Base-by-base conservation (phyloP, 768 basidiomycete genomes). In the Candolleomyces efflorescens region DNA sequence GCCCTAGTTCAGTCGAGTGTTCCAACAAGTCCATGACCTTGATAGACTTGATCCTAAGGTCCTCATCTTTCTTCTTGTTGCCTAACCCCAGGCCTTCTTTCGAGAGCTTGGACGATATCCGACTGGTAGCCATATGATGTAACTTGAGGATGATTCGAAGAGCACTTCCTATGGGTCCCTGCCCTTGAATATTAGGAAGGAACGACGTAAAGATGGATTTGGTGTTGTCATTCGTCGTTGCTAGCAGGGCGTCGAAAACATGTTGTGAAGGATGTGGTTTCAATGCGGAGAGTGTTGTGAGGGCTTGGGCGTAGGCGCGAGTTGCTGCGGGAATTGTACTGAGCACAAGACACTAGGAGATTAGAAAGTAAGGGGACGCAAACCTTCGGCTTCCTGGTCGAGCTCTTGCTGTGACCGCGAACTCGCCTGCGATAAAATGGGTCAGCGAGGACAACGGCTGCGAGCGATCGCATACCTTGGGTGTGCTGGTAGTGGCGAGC, bases 1-100 rank as follows among this genome's bases (percentile, higher is more conserved):
- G 81, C 12, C 92, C 94, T 48, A 92, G 71, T 54, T 92, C 90
- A 6, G 85, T 84, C 0, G 92, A 90, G 71, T 92, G 88, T 58
- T 91, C 82, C 27, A 94, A 72, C 11, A 94, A 68, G 65, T 92
- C 90, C 13, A 93, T 66, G 32, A 91, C 89, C 68, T 93, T 93
- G 67, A 91, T 84, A 9, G 89, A 87, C 65, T 88, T 89, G 2
- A 82, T 78, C 18, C 75, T 78, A 62, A 83, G 70, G 60, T 92
- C 90, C 47, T 90, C 89, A 17, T 85, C 84, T 64, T 76, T 82
- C 66, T 75, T 80, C 63, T 77, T 82, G 20, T 78, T 73, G 5
- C 77, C 66, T 15, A 76, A 67, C 53, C 73, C 73, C 7, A 76
- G 53, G 0, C 67, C 66, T 55, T 78, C 76, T 61, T 72, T 78